Evolutionary conservation across 2,329 filamentous ascomycete genomes (phyloP).

Genomic region (Neophaeococcomyces aloes): DNA sequence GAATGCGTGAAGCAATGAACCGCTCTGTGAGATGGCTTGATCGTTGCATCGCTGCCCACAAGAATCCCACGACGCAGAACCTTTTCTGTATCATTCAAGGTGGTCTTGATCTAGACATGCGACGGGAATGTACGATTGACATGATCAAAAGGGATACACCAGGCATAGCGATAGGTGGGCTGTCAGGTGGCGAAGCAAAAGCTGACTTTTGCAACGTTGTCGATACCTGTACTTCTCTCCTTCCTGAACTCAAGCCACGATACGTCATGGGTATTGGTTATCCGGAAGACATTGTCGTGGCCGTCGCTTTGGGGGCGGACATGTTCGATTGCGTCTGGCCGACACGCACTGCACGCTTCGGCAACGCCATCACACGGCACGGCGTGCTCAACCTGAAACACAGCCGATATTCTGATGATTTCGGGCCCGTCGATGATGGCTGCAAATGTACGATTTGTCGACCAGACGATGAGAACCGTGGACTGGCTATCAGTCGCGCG

Average conservation of each 20-base stretch:
- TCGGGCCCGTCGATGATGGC: conserved; percentile 68
- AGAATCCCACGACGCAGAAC: conserved; percentile 72
- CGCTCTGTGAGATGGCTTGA: conserved; percentile 93
- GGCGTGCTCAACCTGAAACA: conserved; percentile 82
- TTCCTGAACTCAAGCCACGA: conserved; percentile 86
- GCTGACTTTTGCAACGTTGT: conserved; percentile 86
- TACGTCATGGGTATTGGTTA: conserved; percentile 99
- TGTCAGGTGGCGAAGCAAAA: conserved; percentile 93
- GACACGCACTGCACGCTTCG: conserved; percentile 87
- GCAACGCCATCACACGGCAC: conserved; percentile 73
- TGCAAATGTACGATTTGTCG: conserved; percentile 75
- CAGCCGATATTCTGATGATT: conserved; percentile 65
- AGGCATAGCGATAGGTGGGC: conserved; percentile 88
- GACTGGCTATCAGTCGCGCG: conserved; percentile 72
- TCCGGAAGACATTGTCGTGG: conserved; percentile 89
- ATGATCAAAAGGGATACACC: conserved; percentile 90
- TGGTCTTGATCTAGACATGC: conserved; percentile 77
- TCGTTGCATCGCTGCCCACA: conserved; percentile 82
- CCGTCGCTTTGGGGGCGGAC: conserved; percentile 85
- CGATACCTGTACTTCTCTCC: conserved; percentile 66
- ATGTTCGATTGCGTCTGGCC: conserved; percentile 99
- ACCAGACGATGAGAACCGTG: conserved; percentile 48
- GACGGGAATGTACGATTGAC: conserved; percentile 67
- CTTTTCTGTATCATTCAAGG: conserved; percentile 98
- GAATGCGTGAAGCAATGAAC: conserved; percentile 92